A percentile compares a stretch with the other conserved stretches of the same genome.
These are phyloP conservation scores for Porogramme epimiltina DNA, from an alignment of 1,284 basidiomycete species.

Conservation along the genomic window DNA sequence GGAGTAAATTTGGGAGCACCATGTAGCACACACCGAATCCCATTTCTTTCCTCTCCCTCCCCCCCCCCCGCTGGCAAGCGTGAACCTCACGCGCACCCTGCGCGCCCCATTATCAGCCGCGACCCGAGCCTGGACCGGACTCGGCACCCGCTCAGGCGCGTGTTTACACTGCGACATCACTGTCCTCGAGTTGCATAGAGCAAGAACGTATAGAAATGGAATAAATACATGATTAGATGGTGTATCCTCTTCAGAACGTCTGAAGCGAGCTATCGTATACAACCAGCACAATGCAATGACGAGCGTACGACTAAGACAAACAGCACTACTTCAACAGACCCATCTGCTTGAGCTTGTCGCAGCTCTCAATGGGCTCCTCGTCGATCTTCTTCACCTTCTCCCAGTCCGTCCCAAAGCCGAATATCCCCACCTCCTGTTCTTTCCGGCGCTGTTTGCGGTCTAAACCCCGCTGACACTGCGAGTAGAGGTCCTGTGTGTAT, in stretches of 20 bases:
- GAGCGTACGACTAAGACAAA: not conserved
- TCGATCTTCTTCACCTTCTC: slow-evolving; percentile 77
- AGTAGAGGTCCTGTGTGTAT: slow-evolving; percentile 72
- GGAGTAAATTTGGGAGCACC: slow-evolving; percentile 18
- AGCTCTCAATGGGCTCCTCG: slow-evolving; percentile 65
- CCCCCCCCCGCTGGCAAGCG: not conserved
- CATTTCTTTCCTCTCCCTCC: slow-evolving; percentile 7
- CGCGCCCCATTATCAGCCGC: slow-evolving; percentile 13
- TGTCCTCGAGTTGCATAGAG: not conserved
- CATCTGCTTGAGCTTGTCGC: slow-evolving; percentile 71
- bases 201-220: slow-evolving; percentile 10
- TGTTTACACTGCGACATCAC: not conserved
- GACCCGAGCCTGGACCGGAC: slow-evolving; percentile 21
- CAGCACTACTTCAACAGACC: slow-evolving; percentile 44
- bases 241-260: slow-evolving; percentile 1
- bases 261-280: not conserved
- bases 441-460: slow-evolving; percentile 67
- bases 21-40: slow-evolving; percentile 18
- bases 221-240: slow-evolving; percentile 21
- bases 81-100: not conserved
- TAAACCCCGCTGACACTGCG: slow-evolving; percentile 66
- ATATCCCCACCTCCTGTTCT: slow-evolving; percentile 80
- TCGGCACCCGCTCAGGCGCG: slow-evolving; percentile 11
- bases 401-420: slow-evolving; percentile 89
- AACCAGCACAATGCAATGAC: not conserved